A percentile compares a stretch with the other conserved stretches of the same genome.
phyloP scores from a whole-genome alignment of 495 filamentous ascomycete species.

The Cudoniella acicularis region DNA sequence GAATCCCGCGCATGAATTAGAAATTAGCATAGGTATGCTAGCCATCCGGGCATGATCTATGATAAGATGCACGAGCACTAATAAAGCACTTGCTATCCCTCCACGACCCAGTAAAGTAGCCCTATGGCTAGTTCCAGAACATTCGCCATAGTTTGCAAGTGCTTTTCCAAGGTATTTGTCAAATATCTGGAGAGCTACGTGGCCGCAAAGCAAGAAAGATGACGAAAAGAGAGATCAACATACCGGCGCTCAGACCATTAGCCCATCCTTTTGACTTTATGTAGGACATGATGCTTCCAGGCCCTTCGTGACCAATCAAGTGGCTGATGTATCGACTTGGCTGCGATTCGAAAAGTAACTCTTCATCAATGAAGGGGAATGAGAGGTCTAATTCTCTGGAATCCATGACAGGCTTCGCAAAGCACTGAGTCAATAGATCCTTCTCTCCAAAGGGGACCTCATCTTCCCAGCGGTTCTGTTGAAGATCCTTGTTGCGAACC shows the following conservation, averaged over 20 bases:
- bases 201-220: slow-evolving; percentile 49
- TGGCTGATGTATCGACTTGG: slow-evolving; percentile 90
- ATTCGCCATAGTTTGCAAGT: too few species aligned
- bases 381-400: slow-evolving; percentile 76
- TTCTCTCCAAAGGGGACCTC: slow-evolving; percentile 63
- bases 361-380: slow-evolving; percentile 90
- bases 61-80: too few species aligned
- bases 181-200: too few species aligned
- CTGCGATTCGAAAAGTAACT: slow-evolving; percentile 74
- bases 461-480: slow-evolving; percentile 76
- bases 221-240: slow-evolving; percentile 42
- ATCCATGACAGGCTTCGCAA: slow-evolving; percentile 97
- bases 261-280: slow-evolving; percentile 96
- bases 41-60: too few species aligned
- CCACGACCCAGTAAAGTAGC: too few species aligned
- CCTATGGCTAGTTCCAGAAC: too few species aligned
- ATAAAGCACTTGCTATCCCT: too few species aligned
- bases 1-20: neutral
- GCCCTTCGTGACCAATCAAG: slow-evolving; percentile 93
- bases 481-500: slow-evolving; percentile 80
- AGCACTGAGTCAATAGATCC: slow-evolving; percentile 74
- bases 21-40: too few species aligned
- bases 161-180: too few species aligned
- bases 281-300: slow-evolving; percentile 92
- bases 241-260: slow-evolving; percentile 78